Base-by-base conservation (phyloP, 495 filamentous ascomycete genomes). In the Schizothecium vesticola region DNA sequence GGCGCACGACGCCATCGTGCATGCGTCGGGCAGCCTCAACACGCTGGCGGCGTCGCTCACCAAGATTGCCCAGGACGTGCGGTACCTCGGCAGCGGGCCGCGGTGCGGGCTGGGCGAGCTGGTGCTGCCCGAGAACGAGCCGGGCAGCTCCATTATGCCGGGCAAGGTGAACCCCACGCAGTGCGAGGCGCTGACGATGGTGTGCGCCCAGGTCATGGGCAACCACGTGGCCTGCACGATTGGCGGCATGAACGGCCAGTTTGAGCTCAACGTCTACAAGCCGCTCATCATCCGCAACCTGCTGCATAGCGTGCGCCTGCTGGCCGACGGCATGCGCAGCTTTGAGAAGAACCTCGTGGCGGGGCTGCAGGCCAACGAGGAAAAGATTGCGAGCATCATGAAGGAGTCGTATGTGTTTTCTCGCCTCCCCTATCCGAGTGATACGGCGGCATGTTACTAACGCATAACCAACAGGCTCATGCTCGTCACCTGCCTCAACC, bases 131-230 rank as follows among this genome's bases (percentile, higher is more conserved):
- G 95, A 99, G 84, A 99, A 99, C 81, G 95, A 99, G 85, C 95
- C 95, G 21, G 95, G 95, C 60, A 91, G 88, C 73, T 95, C 91
- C 65, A 98, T 99, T 83, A 99, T 99, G 95, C 95, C 95, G 29
- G 95, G 95, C 73, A 99, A 99, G 85, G 95, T 99, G 74, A 99
- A 99, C 85, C 95, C 95, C 36, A 99, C 95, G 26, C 95, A 99
- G 83, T 96, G 92, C 82, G 95, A 99, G 86, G 91, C 94, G 51
- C 82, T 99, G 78, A 99, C 95, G 69, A 99, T 99, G 95, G 80
- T 99, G 65, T 97, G 94, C 83, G 87, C 92, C 3, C 95, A 99
- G 80, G 96, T 99, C 43, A 96, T 98, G 86, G 95, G 95, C 72
- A 99, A 99, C 84, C 89, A 99, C 79, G 89, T 90, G 58, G 92